Evolutionary conservation across 2,329 filamentous ascomycete genomes (phyloP), one percentile per base, ranked within the genome.

Genomic region (Penicillium sp.): DNA sequence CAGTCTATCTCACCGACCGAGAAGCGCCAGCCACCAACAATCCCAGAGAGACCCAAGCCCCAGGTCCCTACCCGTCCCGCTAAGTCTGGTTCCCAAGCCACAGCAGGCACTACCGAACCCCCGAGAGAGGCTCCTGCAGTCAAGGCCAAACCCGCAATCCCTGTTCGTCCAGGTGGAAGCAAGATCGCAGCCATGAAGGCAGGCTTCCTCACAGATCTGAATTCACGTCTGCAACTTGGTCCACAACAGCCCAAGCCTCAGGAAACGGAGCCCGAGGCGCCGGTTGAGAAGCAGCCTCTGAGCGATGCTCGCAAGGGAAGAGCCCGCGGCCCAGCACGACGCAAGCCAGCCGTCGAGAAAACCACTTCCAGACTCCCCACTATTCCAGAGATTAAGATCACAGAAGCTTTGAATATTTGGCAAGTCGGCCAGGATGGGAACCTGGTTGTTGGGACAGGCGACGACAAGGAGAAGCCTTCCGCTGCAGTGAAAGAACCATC

Each of bases 131-230:
- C 65, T 4, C 59, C 67, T 36, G 66, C 74, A 39, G 53, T 53
- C 13, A 95, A 92, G 71, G 75, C 84, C n/a, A 97, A 97, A 72
- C 92, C 94, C 5, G 84, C 86, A 0, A 84, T 97, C 2, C 92
- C 94, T 11, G 84, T 87, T 15, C 86, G 91, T 45, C 90, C 92
- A 2, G 82, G 83, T 43, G 90, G 90, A 10, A 85, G 86, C 67
- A 97, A 97, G 79, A 95, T 99, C 71, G 91, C 92, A 16, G 89
- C 91, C 25, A 79, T 99, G 33, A 92, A 96, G 75, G 90, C 90
- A 38, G 91, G 90, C 3, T 97, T 99, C 74, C 86, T 99, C 82
- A 92, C 87, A 44, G 93, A 97, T 69, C 79, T 99, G 41, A 96
- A 97, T 75, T 92, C 91, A 67, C 89, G 92, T 48, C 80, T 99